Conservation (phyloP, 345 rosid genomes). For the Boechera stricta region DNA sequence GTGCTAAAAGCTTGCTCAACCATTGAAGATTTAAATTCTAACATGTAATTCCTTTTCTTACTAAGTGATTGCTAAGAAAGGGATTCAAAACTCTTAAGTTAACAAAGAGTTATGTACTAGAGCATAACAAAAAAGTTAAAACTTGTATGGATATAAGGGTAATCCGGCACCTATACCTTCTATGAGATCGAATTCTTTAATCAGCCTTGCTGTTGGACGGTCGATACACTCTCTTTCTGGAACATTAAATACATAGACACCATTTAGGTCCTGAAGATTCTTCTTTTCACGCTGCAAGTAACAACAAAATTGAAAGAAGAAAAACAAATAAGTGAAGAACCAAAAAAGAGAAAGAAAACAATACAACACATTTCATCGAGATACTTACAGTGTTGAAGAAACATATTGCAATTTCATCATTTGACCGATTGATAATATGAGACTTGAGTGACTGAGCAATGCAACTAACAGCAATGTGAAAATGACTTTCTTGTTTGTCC, state of each 20-base stretch:
- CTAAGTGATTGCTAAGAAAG: slow-evolving; percentile 7
- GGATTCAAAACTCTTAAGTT: background rate
- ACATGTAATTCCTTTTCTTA: background rate
- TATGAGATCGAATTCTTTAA: slow-evolving; percentile 71
- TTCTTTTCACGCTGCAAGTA: slow-evolving; percentile 85
- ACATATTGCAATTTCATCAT: slow-evolving; percentile 87
- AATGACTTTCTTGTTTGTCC: slow-evolving; percentile 67
- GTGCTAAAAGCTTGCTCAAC: background rate
- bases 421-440: slow-evolving; percentile 75
- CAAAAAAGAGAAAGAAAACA: background rate
- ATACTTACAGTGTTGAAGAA: slow-evolving; percentile 88
- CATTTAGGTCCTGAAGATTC: slow-evolving; percentile 81
- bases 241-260: slow-evolving; percentile 79
- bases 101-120: background rate
- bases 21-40: background rate
- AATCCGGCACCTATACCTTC: slow-evolving; percentile 57
- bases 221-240: slow-evolving; percentile 78
- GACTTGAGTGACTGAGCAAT: slow-evolving; percentile 76
- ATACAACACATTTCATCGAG: slow-evolving; percentile 2
- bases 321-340: slow-evolving; percentile 9
- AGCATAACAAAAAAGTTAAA: slow-evolving; percentile 6
- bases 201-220: slow-evolving; percentile 87
- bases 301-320: slow-evolving; percentile 19
- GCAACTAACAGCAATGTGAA: slow-evolving; percentile 73
- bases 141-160: background rate